Evolutionary conservation across 2,329 filamentous ascomycete species (phyloP), one percentile per base, ranked within the genome.

Genomic region (Leptodontidium sp.): DNA sequence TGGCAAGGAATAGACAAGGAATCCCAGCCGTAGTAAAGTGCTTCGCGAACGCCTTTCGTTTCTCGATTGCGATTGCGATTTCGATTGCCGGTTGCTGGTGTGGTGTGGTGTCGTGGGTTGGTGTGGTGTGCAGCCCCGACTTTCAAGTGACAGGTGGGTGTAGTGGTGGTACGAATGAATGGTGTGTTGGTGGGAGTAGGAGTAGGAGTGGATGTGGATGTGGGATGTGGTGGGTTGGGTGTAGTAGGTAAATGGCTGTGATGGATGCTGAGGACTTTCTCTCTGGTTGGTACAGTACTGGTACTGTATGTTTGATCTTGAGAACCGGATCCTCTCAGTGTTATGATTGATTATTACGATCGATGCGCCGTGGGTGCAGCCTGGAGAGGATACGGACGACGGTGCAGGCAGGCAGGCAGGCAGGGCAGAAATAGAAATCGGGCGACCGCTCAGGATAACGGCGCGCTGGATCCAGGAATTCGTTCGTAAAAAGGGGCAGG

Each of bases 401-500:
- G 5, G 38, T 40, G 29, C 52, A 35, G 52, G 29, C 29, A 32
- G 29, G 29, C 29, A 3, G 29, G 29, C 29, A 32, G 29, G 29
- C 29, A 32, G 29, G 29, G 29, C 29, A 55, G 52, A 35, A 55
- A 55, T 53, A 35, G 52, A 32, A 55, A n/a, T 14, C 52, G 17
- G 52, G 52, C 52, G 29, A 26, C 29, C 29, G 29, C 29, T 32
- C 29, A 32, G 29, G 29, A 32, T 32, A 32, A 32, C 29, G 29
- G 29, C 29, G 3, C 29, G 29, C 55, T 58, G 55, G 35, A 58
- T 58, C 55, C 55, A 58, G 21, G 32, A 58, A 58, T 40, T 58
- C 55, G 55, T 40, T 58, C 55, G 55, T 58, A 40, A 58, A 21
- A 58, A 43, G 35, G 55, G 55, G 53, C 29, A 55, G 35, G 55